Evolutionary conservation across 164 flowering plant genomes (phyloP), one percentile per base, ranked within the genome.

Genomic region (Vitis cinerea): DNA sequence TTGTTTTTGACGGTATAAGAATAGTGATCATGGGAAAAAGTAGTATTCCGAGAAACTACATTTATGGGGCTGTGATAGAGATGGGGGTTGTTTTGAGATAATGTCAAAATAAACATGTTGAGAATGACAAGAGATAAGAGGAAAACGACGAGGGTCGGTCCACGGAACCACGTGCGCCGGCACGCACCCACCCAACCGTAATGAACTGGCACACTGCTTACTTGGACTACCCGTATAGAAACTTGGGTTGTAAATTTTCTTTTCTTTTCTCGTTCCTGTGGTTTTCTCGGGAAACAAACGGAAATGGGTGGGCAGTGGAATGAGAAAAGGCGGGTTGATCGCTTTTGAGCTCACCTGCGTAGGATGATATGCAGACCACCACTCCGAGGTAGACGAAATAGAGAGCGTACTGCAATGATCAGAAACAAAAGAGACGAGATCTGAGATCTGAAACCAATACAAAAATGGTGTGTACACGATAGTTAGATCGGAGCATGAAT

Each of bases 331-430:
- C 30, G 19, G 30, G 67, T n/a, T 16, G 44, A 51, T 59, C 63
- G 29, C 44, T 37, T 37, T 57, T 8, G 7, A 23, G 49, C 77
- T 65, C 66, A 95, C 99, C 99, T 61, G 97, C 97, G 60, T 93
- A 95, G 4, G 97, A 93, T 2, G 98, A 93, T 17, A 85, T 59
- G 85, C 98, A 93, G 3, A 96, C 98, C 9, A 96, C 77, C 44
- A 96, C 80, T 12, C 98, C 98, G 50, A 96, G 92, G 65, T 93
- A 96, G 64, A 96, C 92, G 64, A 93, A 96, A 71, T 90, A 93
- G 74, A 95, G 81, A 59, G 99, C 89, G 74, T 93, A 95, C 98
- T 95, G 94, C 93, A 85, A 16, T 61, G 48, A 72, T 9, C 64
- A 74, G 15, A 53, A 64, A 65, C 54, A n/a, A 71, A 29, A 81